A percentile compares a stretch with the other conserved stretches of the same genome.
Evolutionary conservation across 2,329 filamentous ascomycete genomes (phyloP).

Genomic region (Colletotrichum sp.): DNA sequence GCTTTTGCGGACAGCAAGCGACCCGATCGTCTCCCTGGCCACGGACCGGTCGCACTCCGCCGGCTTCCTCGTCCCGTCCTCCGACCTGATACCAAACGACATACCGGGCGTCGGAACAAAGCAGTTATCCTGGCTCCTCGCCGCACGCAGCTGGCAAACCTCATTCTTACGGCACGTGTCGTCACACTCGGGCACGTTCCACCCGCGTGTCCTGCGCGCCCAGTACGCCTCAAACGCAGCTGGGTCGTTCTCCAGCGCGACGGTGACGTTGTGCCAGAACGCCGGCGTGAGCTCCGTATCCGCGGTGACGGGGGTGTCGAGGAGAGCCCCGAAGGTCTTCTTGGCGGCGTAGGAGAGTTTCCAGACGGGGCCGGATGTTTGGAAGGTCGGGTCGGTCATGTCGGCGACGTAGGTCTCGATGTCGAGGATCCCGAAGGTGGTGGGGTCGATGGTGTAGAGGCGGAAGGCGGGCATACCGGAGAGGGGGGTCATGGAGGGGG

Average conservation of each 20-base stretch:
- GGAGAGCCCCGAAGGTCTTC: not conserved
- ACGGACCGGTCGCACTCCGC: not conserved
- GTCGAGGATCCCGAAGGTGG: not conserved
- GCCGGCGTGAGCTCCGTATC: accelerated
- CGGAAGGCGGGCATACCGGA: not conserved
- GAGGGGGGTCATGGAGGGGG: not conserved
- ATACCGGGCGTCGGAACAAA: not conserved
- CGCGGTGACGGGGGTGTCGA: not conserved
- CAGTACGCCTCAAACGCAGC: not conserved
- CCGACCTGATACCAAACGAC: not conserved
- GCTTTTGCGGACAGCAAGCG: not conserved
- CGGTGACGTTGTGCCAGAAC: not conserved
- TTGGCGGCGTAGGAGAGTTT: not conserved
- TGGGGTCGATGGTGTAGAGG: not conserved
- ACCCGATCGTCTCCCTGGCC: not conserved
- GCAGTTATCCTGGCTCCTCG: not conserved
- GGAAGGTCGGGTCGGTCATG: not conserved
- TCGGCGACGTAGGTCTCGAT: not conserved
- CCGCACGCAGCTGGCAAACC: not conserved
- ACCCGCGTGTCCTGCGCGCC: not conserved
- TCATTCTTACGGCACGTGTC: not conserved
- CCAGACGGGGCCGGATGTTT: not conserved
- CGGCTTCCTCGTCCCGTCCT: not conserved
- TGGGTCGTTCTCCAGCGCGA: not conserved
- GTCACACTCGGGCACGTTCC: not conserved